Conservation (phyloP, 192 early-diverging fungal species). For the Entomortierella lignicola region DNA sequence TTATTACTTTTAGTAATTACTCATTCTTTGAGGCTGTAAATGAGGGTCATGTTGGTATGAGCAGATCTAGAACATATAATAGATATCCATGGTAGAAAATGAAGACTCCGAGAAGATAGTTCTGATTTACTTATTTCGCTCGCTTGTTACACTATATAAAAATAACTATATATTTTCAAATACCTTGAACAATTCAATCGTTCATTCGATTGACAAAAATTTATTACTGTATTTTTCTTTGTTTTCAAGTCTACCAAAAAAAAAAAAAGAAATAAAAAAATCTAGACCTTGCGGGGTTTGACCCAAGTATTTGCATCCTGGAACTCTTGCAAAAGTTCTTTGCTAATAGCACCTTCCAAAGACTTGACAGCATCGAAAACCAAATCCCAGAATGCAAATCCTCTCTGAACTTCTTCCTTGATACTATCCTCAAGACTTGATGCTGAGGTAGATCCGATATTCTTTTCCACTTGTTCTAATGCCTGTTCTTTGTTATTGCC, state of each 20-base stretch:
- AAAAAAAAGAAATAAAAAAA: no score
- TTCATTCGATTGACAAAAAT: no score
- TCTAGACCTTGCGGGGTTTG: conserved; percentile 38
- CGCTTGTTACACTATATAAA: no score
- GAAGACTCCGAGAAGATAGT: no score
- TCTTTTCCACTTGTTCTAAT: conserved; percentile 52
- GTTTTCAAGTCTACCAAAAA: not conserved
- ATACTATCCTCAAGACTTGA: conserved; percentile 49
- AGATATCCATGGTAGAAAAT: no score
- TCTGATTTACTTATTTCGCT: no score
- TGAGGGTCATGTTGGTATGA: no score
- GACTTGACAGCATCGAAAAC: conserved; percentile 46
- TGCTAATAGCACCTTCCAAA: conserved; percentile 18
- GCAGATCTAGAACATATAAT: no score
- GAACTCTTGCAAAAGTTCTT: conserved; percentile 41
- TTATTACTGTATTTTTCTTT: not conserved
- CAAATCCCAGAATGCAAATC: conserved; percentile 63
- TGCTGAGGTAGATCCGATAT: conserved; percentile 49
- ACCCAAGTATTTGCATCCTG: conserved; percentile 44
- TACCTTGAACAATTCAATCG: no score
- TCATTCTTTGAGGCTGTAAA: no score
- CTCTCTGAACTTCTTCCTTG: conserved; percentile 59
- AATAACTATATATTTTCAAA: no score
- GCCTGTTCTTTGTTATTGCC: conserved; percentile 37
- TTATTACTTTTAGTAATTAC: no score